Percentiles rank a stretch among this genome's conserved stretches.
Evolutionary conservation across 2,329 filamentous ascomycete genomes (phyloP).

Genomic region (Exophiala calicioides): DNA sequence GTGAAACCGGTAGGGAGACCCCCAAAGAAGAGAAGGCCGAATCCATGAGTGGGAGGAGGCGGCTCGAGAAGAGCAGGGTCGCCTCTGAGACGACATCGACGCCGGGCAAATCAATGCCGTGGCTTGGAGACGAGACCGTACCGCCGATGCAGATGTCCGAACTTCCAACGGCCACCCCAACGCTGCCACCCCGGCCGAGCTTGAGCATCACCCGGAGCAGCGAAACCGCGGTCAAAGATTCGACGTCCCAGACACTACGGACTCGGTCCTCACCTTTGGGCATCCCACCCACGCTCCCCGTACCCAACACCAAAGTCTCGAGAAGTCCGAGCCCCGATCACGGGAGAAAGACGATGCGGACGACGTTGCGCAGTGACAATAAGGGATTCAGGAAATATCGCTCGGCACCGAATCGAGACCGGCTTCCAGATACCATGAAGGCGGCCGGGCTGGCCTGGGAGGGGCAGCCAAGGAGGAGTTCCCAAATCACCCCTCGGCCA

Average conservation of each 20-base stretch:
- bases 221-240: conserved; percentile 28
- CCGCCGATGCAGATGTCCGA: conserved; percentile 78
- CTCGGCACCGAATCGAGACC: conserved; percentile 45
- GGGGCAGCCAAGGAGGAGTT: conserved; percentile 31
- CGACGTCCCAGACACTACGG: conserved; percentile 8
- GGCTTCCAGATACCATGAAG: conserved; percentile 60
- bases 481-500: conserved; percentile 16
- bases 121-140: conserved; percentile 79
- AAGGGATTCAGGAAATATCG: conserved; percentile 51
- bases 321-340: conserved; percentile 62
- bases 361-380: conserved; percentile 53
- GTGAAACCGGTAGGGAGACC: conserved; percentile 36
- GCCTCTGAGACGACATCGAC: conserved; percentile 18
- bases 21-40: conserved; percentile 26
- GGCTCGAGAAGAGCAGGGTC: conserved; percentile 29
- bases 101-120: conserved; percentile 42
- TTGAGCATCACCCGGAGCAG: conserved; percentile 36
- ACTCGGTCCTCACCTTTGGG: conserved; percentile 24
- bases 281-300: conserved; percentile 37
- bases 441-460: conserved; percentile 66
- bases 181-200: conserved; percentile 59
- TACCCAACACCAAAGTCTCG: conserved; percentile 47
- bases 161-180: conserved; percentile 69
- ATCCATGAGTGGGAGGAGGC: conserved; percentile 19
- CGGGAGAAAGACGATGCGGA: conserved; percentile 59